phyloP scores from a whole-genome alignment of 345 rosid species.

The Adansonia digitata region DNA sequence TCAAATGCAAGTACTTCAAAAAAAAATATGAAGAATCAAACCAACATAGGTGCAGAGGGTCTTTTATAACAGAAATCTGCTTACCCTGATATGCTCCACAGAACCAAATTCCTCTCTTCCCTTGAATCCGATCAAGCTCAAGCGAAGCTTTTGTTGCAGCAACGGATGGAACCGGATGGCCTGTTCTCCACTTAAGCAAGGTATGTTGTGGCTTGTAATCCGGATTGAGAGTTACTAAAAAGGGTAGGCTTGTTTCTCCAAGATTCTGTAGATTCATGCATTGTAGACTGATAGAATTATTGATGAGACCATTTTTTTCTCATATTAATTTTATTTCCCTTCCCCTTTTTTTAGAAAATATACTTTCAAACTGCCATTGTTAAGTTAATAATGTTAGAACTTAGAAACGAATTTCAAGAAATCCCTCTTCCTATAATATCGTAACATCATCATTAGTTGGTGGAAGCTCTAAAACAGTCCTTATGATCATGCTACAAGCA shows the following conservation, averaged over 20 bases:
- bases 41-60: no score
- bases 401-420: not conserved
- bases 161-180: constrained; percentile 90
- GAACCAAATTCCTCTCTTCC: constrained; percentile 81
- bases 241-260: constrained; percentile 56
- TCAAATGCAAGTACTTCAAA: no score
- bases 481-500: not conserved
- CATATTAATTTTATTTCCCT: not conserved
- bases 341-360: not conserved
- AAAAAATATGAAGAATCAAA: no score
- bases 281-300: not conserved
- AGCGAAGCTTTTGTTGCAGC: constrained; percentile 77
- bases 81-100: constrained; percentile 91
- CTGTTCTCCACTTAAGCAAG: constrained; percentile 75
- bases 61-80: constrained; percentile 2
- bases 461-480: not conserved
- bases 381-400: not conserved
- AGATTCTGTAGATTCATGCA: constrained; percentile 55
- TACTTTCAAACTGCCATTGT: not conserved
- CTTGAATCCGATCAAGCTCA: constrained; percentile 71
- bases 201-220: constrained; percentile 50
- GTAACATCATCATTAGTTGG: not conserved
- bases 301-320: not conserved
- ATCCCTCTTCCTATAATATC: not conserved
- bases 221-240: constrained; percentile 82